phyloP scores from a whole-genome alignment of 257 asterid species.

The Solanum paucissectum region DNA sequence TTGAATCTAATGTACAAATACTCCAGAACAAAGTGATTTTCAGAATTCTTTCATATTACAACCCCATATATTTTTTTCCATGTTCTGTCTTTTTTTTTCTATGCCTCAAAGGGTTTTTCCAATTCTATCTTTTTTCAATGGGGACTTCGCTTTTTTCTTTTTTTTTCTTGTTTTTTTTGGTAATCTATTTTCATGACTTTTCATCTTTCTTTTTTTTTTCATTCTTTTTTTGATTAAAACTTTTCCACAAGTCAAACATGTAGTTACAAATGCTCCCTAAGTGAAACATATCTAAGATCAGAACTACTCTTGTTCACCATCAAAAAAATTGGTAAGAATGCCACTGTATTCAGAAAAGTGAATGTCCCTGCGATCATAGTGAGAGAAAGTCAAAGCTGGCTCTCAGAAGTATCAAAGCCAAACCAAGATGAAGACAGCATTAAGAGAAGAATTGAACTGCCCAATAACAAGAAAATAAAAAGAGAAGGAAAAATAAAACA shows the following conservation, averaged over 20 bases:
- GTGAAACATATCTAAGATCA: conserved; percentile 20
- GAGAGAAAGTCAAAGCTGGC: conserved; percentile 21
- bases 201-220: not conserved
- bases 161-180: not conserved
- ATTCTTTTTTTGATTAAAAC: not conserved
- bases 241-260: conserved; percentile 10
- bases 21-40: not conserved
- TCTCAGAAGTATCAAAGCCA: conserved; percentile 25
- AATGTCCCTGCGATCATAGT: conserved; percentile 68
- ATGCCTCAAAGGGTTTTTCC: not conserved
- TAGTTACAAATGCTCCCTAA: conserved; percentile 18
- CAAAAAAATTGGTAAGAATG: conserved; percentile 31
- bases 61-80: not conserved
- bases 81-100: not conserved
- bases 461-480: not conserved
- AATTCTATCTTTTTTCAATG: not conserved
- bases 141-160: not conserved
- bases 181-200: not conserved
- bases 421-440: conserved; percentile 9
- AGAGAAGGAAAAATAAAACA: not conserved
- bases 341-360: conserved; percentile 53
- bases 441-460: not conserved
- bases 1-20: conserved; percentile 6
- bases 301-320: conserved; percentile 45
- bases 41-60: not conserved